Conservation (phyloP, 148 eudicot species). For the Silene conica region DNA sequence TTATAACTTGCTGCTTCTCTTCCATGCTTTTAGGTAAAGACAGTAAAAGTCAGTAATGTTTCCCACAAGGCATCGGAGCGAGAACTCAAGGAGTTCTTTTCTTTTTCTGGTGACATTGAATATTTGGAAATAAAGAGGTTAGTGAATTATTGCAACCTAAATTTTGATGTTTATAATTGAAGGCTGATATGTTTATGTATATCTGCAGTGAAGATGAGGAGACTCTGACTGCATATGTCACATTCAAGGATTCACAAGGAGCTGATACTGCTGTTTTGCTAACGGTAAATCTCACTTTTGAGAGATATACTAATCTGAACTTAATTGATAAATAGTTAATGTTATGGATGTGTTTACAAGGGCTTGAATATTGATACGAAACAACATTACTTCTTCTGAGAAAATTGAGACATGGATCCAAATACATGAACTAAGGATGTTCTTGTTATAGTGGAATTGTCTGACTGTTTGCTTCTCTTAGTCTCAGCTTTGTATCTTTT, state of each 20-base stretch:
- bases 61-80: constrained; percentile 68
- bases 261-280: constrained; percentile 93
- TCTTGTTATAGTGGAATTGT: background rate
- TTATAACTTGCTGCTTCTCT: background rate
- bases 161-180: constrained; percentile 11
- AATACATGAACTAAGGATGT: background rate
- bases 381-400: background rate
- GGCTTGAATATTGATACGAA: background rate
- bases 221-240: constrained; percentile 70
- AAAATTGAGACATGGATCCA: background rate
- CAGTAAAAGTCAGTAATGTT: constrained; percentile 83
- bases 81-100: constrained; percentile 83
- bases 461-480: background rate
- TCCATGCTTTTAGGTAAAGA: constrained; percentile 39
- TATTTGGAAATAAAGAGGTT: constrained; percentile 82
- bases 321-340: background rate
- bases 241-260: constrained; percentile 84
- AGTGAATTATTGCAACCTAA: background rate
- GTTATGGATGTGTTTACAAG: background rate
- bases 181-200: constrained; percentile 9
- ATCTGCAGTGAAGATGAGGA: constrained; percentile 62
- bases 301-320: background rate
- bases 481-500: background rate
- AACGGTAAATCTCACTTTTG: constrained; percentile 44
- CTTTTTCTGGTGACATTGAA: constrained; percentile 84